Evolutionary conservation across 495 filamentous ascomycete species (phyloP), one percentile per base, ranked within the genome.

Genomic region (Penicillium dipodomyicola): DNA sequence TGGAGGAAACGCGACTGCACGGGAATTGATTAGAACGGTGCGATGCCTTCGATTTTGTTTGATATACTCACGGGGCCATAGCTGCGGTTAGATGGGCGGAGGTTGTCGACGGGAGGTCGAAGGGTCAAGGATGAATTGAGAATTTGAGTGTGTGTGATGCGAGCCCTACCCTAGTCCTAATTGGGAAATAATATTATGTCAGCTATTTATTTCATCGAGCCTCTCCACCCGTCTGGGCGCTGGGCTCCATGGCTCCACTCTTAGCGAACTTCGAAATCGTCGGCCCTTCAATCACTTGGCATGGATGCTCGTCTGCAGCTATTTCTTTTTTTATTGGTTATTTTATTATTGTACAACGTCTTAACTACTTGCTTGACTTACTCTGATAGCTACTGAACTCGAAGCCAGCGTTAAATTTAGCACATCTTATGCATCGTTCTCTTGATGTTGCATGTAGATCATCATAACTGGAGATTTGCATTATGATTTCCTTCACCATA

Each of bases 1-100:
- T 98, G 75, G 89, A 92, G 83, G 96, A 97, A 59, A 84, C 84
- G 59, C 82, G 82, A 64, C 78, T 79, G 63, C 52, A 59, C 43
- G 42, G 48, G 59, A 53, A 58, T 55, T 17, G 45, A 63, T 77
- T 69, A 79, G 75, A 73, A 54, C 48, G 12, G 58, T 67, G 62
- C 62, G 52, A 66, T 35, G 35, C 30, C 39, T 56, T 52, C 45
- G 23, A 49, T 17, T 39, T 39, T 25, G 29, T 23, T 23, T 42
- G 42, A 22, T 37, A 69, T 68, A 81, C 76, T 78, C 73, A 78
- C 76, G 76, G 80, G 63, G 80, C 80, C 80, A 82, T 83, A 63
- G 69, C 75, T 80, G 76, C 69, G 50, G 59, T 33, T 42, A 29
- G 42, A 35, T 48, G 23, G 41, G 43, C 35, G 43, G 23, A 33